Evolutionary conservation across 2,329 filamentous ascomycete genomes (phyloP), one percentile per base, ranked within the genome.

Genomic region (Stemphylium vesicarium): DNA sequence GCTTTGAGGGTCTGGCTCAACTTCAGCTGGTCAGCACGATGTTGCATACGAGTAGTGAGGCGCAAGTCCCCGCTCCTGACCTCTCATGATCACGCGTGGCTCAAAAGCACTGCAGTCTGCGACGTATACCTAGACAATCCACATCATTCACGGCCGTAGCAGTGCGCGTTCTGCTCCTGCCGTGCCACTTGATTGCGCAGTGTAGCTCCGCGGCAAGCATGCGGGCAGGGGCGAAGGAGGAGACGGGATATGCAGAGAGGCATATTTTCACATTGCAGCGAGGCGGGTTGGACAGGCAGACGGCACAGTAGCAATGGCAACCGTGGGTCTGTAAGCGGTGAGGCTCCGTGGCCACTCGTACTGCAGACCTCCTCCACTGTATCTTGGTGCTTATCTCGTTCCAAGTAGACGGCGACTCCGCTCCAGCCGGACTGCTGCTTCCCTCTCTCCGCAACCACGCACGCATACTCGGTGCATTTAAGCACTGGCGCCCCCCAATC

Each of bases 331-430:
- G 42, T 32, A 35, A 51, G 52, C 52, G 52, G 52, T 55, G 52
- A 55, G 38, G 47, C 33, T 37, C 40, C 49, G 32, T n/a, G 29
- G 44, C 53, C 56, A 50, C 22, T 51, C 36, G 40, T 45, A 3
- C 33, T 20, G 33, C 4, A 5, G 37, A 32, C 16, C n/a, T 26
- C 29, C 24, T 26, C 29, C 24, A 48, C 20, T 12, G 43, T 37
- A 37, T 38, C 22, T 7, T 48, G 37, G 47, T 39, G 49, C 54
- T 57, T 60, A 60, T 60, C 57, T 50, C 16, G 45, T 35, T 50
- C 53, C 49, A 47, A 48, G 38, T 46, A 48, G 31, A 44, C 56
- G 56, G 56, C 57, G 46, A 57, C 54, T 60, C 54, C 54, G 54
- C 54, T 57, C 41, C 54, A 57, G 47, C 53, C 53, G 16, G 46